phyloP scores from a whole-genome alignment of 768 basidiomycete genomes.

The Psilocybe sp. region DNA sequence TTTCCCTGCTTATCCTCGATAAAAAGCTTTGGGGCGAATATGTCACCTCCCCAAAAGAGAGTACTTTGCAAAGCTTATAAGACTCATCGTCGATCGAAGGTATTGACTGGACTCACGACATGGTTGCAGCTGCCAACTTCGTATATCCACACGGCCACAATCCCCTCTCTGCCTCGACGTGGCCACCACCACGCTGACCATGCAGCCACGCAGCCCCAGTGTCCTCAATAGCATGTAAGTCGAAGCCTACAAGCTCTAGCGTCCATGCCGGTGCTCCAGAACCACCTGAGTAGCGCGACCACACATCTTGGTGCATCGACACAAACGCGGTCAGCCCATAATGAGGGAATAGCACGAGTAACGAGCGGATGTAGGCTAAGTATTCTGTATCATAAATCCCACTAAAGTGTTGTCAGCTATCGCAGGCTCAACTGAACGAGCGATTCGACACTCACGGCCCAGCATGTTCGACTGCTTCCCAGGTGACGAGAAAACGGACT shows the following conservation, averaged over 20 bases:
- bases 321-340: conserved; percentile 77
- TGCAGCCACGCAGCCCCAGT: conserved; percentile 85
- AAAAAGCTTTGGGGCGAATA: conserved; percentile 74
- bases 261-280: conserved; percentile 98
- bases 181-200: conserved; percentile 75
- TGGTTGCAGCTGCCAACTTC: conserved; percentile 89
- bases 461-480: conserved; percentile 95
- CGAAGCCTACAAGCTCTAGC: conserved; percentile 81
- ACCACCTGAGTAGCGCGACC: conserved; percentile 92
- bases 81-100: not conserved
- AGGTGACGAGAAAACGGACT: conserved; percentile 93
- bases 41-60: conserved; percentile 90
- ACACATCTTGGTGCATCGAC: conserved; percentile 91
- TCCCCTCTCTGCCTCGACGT: conserved; percentile 75
- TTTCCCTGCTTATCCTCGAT: conserved; percentile 45
- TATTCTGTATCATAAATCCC: conserved; percentile 86
- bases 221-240: conserved; percentile 74
- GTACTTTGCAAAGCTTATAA: conserved; percentile 47
- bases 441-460: conserved; percentile 66
- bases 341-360: conserved; percentile 68
- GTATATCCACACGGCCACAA: conserved; percentile 94
- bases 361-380: conserved; percentile 67
- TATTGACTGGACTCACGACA: conserved; percentile 59
- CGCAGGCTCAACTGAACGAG: not conserved
- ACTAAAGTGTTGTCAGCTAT: conserved; percentile 32